Percentiles rank a stretch among this genome's conserved stretches.
These are phyloP conservation scores for Anastatica hierochuntica DNA, from an alignment of 345 rosid species.

Conservation along the genomic window DNA sequence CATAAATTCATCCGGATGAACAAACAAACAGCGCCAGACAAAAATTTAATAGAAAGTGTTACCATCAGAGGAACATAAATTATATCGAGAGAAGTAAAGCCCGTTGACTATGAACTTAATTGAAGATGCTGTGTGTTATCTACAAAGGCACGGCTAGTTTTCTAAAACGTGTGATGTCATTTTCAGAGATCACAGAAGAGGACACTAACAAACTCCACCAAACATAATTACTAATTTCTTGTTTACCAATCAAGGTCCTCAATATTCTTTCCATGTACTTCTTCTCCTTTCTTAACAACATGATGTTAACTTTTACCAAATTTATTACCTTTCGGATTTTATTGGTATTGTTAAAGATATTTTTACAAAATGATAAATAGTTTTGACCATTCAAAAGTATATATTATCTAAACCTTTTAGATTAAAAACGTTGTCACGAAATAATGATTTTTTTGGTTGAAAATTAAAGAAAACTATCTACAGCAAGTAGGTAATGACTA, in stretches of 20 bases:
- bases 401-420: not conserved
- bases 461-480: not conserved
- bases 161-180: conserved; percentile 1
- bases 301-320: conserved; percentile 5
- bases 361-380: not conserved
- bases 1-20: too few species aligned
- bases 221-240: conserved; percentile 21
- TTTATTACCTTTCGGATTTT: conserved; percentile 9
- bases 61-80: too few species aligned
- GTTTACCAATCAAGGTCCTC: conserved; percentile 20
- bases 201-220: conserved; percentile 25
- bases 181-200: conserved; percentile 13
- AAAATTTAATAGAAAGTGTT: too few species aligned
- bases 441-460: not conserved
- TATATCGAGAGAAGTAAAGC: too few species aligned
- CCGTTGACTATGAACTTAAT: conserved; percentile 7
- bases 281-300: conserved; percentile 17
- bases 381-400: not conserved
- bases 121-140: not conserved
- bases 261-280: conserved; percentile 12
- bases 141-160: too few species aligned
- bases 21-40: too few species aligned
- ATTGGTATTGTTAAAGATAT: not conserved
- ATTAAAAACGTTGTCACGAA: not conserved
- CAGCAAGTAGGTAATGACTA: not conserved